phyloP scores from a whole-genome alignment of 805 yeast genomes.

The Candida saitoana region DNA sequence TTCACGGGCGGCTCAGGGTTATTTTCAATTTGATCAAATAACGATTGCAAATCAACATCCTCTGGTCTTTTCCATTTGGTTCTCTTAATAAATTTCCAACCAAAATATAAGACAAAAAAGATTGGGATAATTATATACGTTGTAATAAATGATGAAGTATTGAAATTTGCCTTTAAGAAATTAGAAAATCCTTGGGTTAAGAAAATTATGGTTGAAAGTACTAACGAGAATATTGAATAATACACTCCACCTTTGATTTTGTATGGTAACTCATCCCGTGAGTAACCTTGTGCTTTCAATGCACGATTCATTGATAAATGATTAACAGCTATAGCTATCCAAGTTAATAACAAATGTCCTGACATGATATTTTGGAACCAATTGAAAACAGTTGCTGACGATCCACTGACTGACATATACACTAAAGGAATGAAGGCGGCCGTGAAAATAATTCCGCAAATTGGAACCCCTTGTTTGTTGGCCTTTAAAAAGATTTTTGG shows the following conservation, averaged over 20 bases:
- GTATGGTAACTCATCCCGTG: slow-evolving; percentile 30
- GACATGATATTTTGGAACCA: slow-evolving; percentile 34
- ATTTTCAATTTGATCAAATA: slow-evolving; percentile 22
- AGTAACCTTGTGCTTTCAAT: slow-evolving; percentile 37
- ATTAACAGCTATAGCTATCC: slow-evolving; percentile 28
- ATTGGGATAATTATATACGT: slow-evolving; percentile 42
- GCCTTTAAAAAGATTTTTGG: slow-evolving; percentile 31
- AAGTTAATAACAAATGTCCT: slow-evolving; percentile 24
- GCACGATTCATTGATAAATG: slow-evolving; percentile 31
- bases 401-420: slow-evolving; percentile 24
- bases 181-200: slow-evolving; percentile 35
- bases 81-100: slow-evolving; percentile 35
- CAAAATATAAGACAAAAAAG: slow-evolving; percentile 28
- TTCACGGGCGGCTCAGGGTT: slow-evolving; percentile 26
- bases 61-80: slow-evolving; percentile 31
- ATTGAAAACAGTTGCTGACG: slow-evolving; percentile 26
- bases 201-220: slow-evolving; percentile 28
- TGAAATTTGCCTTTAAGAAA: slow-evolving; percentile 38
- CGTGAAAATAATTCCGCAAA: slow-evolving; percentile 20
- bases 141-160: slow-evolving; percentile 38
- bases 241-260: slow-evolving; percentile 24
- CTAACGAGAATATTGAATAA: slow-evolving; percentile 34
- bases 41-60: slow-evolving; percentile 26
- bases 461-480: slow-evolving; percentile 31
- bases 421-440: slow-evolving; percentile 34